A percentile compares a stretch with the other conserved stretches of the same genome.
Conservation (phyloP, 2,329 filamentous ascomycete genomes). For the Rhinocladiella mackenziei region DNA sequence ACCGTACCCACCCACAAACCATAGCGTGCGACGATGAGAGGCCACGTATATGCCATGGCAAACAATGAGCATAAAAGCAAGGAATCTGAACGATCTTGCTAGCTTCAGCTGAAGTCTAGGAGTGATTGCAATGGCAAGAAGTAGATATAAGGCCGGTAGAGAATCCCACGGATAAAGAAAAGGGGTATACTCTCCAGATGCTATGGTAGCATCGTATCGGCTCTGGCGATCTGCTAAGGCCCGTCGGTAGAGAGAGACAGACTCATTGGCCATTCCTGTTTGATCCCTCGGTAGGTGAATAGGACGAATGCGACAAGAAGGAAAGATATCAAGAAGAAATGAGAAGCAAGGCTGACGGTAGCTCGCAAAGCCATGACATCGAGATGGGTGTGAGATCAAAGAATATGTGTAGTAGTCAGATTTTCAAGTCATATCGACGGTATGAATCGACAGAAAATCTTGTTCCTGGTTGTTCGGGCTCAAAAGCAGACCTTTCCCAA, state of each 20-base stretch:
- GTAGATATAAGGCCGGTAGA: constrained; percentile 22
- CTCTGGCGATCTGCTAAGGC: constrained; percentile 22
- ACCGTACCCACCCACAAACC: constrained; percentile 51
- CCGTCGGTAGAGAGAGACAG: constrained; percentile 40
- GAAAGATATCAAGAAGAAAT: constrained; percentile 1
- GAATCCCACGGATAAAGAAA: constrained; percentile 29
- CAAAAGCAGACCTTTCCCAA: too few relatives aligned
- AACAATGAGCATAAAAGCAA: constrained; percentile 17
- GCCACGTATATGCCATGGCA: constrained; percentile 13
- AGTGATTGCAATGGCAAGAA: constrained; percentile 21
- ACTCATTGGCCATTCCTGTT: constrained; percentile 37
- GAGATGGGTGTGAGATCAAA: too few relatives aligned
- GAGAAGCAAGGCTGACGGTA: background rate
- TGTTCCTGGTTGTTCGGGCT: too few relatives aligned
- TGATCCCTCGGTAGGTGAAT: too few relatives aligned
- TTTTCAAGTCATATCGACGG: too few relatives aligned
- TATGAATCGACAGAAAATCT: too few relatives aligned
- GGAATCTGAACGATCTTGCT: constrained; percentile 8
- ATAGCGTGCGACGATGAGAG: constrained; percentile 40
- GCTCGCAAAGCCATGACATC: constrained; percentile 13
- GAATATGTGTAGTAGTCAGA: too few relatives aligned
- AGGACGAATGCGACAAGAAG: background rate
- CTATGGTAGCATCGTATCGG: constrained; percentile 22
- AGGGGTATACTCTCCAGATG: constrained; percentile 20
- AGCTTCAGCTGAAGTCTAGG: constrained; percentile 17